Evolutionary conservation across 345 rosid genomes (phyloP).

Genomic region (Rhodamnia rubescens): DNA sequence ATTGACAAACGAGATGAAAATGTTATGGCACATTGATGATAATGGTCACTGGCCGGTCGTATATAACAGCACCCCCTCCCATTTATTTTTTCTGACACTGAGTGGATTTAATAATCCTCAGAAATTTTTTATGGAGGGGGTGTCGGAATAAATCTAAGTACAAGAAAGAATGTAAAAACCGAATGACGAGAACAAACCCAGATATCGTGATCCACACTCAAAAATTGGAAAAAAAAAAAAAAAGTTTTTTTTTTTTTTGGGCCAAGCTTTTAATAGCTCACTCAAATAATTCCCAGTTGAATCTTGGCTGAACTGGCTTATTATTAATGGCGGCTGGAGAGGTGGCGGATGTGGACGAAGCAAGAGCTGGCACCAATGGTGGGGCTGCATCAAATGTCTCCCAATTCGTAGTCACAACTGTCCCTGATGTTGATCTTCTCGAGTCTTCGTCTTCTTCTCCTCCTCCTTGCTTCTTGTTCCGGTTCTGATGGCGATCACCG

Average conservation of each 20-base stretch:
- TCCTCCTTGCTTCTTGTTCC: slow-evolving; percentile 3
- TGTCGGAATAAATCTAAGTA: slow-evolving; percentile 50
- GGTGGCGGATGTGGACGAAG: slow-evolving; percentile 20
- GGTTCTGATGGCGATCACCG: slow-evolving; percentile 22
- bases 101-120: not conserved
- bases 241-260: not conserved
- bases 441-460: slow-evolving; percentile 1
- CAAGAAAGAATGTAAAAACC: slow-evolving; percentile 65
- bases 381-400: slow-evolving; percentile 75
- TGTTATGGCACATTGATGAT: not conserved
- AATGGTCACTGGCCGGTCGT: not conserved
- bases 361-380: slow-evolving; percentile 13
- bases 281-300: slow-evolving; percentile 91
- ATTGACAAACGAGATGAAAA: not conserved
- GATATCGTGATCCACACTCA: slow-evolving; percentile 52
- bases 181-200: slow-evolving; percentile 32
- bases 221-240: not conserved
- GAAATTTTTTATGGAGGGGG: slow-evolving; percentile 3
- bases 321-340: not conserved
- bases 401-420: slow-evolving; percentile 79
- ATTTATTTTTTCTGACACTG: not conserved
- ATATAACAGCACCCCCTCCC: not conserved
- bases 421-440: slow-evolving; percentile 32
- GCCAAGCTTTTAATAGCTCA: not conserved
- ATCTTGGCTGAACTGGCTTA: slow-evolving; percentile 42